Evolutionary conservation across 2,329 filamentous ascomycete genomes (phyloP).

Genomic region (Cadophora gregata): DNA sequence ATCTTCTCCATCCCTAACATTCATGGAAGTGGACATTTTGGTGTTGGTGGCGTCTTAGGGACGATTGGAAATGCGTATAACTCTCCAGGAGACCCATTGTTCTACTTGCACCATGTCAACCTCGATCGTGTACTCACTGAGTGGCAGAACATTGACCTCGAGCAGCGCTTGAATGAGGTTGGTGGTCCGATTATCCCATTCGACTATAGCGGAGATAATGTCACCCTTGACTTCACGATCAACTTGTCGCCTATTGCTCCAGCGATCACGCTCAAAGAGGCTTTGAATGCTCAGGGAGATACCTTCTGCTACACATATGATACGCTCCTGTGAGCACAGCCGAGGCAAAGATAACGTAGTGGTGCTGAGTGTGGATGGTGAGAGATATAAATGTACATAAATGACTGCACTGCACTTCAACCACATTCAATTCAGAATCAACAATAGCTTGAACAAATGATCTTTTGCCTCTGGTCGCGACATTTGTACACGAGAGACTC

Average conservation of each 20-base stretch:
- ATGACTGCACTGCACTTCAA: background rate
- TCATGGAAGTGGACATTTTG: slow-evolving; percentile 20
- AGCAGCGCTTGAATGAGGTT: slow-evolving; percentile 11
- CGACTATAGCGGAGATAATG: slow-evolving; percentile 19
- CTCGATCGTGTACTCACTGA: slow-evolving; percentile 20
- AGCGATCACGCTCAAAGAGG: slow-evolving; percentile 14
- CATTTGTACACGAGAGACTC: too few relatives aligned
- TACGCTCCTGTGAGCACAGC: background rate
- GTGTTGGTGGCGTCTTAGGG: slow-evolving; percentile 14
- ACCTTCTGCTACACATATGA: slow-evolving; percentile 19
- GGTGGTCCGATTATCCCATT: slow-evolving; percentile 18
- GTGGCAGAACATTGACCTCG: slow-evolving; percentile 17
- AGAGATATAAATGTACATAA: background rate
- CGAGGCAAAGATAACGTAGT: background rate
- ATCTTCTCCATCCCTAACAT: slow-evolving; percentile 18
- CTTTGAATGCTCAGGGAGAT: slow-evolving; percentile 13
- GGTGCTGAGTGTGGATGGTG: background rate
- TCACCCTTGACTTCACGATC: slow-evolving; percentile 21
- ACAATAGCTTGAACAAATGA: background rate
- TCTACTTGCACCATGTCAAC: slow-evolving; percentile 24
- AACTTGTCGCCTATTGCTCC: slow-evolving; percentile 8
- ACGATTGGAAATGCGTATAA: slow-evolving; percentile 22
- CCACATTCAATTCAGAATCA: background rate
- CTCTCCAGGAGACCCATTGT: slow-evolving; percentile 19
- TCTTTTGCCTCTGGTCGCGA: background rate